Conservation (phyloP, 371 early-diverging fungal genomes). For the Mucor sp. region DNA sequence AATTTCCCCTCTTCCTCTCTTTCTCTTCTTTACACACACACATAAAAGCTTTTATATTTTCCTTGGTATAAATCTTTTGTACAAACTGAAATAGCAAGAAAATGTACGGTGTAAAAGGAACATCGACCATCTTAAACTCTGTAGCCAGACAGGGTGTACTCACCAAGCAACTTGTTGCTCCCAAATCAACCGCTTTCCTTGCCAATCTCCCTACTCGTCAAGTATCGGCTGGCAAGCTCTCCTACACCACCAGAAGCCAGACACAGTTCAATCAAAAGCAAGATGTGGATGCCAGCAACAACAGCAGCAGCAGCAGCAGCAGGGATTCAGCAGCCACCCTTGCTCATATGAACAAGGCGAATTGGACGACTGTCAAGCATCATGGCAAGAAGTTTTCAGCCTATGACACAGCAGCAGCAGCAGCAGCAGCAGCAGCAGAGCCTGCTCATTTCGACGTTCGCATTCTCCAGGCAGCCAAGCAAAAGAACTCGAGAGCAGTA, state of each 20-base stretch:
- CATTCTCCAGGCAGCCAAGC: conserved; percentile 33
- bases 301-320: conserved; percentile 19
- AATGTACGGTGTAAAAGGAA: conserved; percentile 55
- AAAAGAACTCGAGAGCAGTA: conserved; percentile 26
- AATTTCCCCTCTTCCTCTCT: not conserved
- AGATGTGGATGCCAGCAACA: conserved; percentile 21
- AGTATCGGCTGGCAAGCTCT: conserved; percentile 45
- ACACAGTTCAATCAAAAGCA: conserved; percentile 31
- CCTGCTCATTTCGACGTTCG: conserved; percentile 29
- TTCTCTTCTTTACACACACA: not conserved
- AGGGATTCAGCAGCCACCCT: conserved; percentile 10
- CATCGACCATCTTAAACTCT: conserved; percentile 39
- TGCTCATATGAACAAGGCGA: conserved; percentile 6
- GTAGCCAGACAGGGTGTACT: conserved; percentile 49
- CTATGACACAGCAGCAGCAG: not conserved
- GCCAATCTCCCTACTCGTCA: conserved; percentile 42
- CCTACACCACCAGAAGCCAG: conserved; percentile 44
- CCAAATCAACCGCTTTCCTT: conserved; percentile 44
- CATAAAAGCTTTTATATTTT: not conserved
- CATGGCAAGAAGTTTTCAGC: not conserved
- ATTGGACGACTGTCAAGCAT: conserved; percentile 12
- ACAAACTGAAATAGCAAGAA: not conserved
- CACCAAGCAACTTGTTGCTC: conserved; percentile 43
- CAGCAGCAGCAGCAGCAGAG: conserved; percentile 6
- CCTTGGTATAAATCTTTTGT: conserved; percentile 5